A percentile compares a stretch with the other conserved stretches of the same genome.
Evolutionary conservation across 164 flowering plant species (phyloP).

Genomic region (Tinospora cordifolia): DNA sequence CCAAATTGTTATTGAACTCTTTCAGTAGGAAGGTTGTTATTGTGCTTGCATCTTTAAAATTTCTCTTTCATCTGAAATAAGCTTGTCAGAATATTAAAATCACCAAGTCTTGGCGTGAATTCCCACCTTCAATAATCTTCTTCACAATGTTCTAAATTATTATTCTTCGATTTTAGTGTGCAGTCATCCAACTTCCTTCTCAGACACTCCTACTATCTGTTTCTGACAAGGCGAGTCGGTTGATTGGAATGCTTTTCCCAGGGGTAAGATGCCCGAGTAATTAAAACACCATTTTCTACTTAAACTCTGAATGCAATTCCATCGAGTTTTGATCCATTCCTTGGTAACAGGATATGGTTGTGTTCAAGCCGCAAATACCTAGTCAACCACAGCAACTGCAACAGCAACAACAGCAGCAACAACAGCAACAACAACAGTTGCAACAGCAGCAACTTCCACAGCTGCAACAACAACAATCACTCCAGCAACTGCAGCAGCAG

Average conservation of each 20-base stretch:
- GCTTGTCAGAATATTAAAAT: not conserved
- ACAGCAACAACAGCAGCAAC: conserved; percentile 31
- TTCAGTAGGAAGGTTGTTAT: not conserved
- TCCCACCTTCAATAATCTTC: too few relatives aligned
- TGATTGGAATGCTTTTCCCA: conserved; percentile 98
- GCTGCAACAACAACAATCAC: conserved; percentile 22
- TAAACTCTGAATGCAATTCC: not conserved
- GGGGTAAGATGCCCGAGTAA: conserved; percentile 51
- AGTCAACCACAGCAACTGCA: conserved; percentile 42
- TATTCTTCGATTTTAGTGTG: conserved; percentile 52
- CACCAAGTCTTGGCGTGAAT: not conserved
- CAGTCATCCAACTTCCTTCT: conserved; percentile 86
- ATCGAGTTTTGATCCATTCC: not conserved
- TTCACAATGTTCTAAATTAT: not conserved
- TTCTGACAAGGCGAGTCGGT: conserved; percentile 88
- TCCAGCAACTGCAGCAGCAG: conserved; percentile 21
- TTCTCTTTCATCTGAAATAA: not conserved
- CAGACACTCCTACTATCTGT: conserved; percentile 93
- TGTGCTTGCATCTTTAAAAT: not conserved
- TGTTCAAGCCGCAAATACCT: conserved; percentile 78
- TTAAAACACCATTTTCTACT: not conserved
- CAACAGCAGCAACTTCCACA: conserved; percentile 28
- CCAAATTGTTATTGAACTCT: too few relatives aligned
- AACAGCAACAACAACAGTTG: conserved; percentile 26
- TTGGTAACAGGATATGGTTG: conserved; percentile 76